Percentiles rank a stretch among this genome's conserved stretches.
Evolutionary conservation across 1,139 yeast species (phyloP).

Genomic region (Williopsis jadinii): DNA sequence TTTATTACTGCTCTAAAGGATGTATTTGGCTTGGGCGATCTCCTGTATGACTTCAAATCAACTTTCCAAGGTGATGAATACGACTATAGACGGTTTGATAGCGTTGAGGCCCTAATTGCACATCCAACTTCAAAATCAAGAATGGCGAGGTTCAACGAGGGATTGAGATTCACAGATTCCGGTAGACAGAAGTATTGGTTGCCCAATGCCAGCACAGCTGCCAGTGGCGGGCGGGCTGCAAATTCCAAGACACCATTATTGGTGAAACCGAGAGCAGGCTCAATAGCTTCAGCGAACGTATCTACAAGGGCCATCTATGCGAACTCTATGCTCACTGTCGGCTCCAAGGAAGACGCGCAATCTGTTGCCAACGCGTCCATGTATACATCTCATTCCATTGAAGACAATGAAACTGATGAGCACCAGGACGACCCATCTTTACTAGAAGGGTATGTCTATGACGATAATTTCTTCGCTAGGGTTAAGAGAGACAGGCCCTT

Average conservation of each 20-base stretch:
- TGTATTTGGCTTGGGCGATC: conserved; percentile 67
- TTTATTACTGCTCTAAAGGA: conserved; percentile 64
- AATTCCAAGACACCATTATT: conserved; percentile 15
- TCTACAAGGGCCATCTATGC: conserved; percentile 17
- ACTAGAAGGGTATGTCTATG: conserved; percentile 12
- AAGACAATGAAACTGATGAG: conserved; percentile 2
- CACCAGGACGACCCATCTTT: neutral
- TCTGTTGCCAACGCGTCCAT: conserved; percentile 1
- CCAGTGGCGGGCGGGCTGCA: conserved; percentile 2
- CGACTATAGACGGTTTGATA: conserved; percentile 78
- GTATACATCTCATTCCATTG: conserved; percentile 1
- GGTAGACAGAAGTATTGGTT: conserved; percentile 87
- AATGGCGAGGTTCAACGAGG: conserved; percentile 71
- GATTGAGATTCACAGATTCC: conserved; percentile 71
- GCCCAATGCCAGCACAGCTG: conserved; percentile 27
- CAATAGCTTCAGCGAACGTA: conserved; percentile 15
- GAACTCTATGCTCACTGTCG: conserved; percentile 12
- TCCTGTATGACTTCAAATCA: conserved; percentile 66
- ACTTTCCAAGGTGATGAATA: conserved; percentile 74
- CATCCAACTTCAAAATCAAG: conserved; percentile 64
- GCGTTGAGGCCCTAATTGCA: conserved; percentile 63
- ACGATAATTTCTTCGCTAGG: conserved; percentile 32
- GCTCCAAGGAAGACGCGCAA: conserved; percentile 10
- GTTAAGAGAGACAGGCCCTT: conserved; percentile 38
- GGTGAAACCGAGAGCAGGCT: conserved; percentile 11